phyloP scores from a whole-genome alignment of 352 stramenopile species.

The Pythium aphanidermatum region DNA sequence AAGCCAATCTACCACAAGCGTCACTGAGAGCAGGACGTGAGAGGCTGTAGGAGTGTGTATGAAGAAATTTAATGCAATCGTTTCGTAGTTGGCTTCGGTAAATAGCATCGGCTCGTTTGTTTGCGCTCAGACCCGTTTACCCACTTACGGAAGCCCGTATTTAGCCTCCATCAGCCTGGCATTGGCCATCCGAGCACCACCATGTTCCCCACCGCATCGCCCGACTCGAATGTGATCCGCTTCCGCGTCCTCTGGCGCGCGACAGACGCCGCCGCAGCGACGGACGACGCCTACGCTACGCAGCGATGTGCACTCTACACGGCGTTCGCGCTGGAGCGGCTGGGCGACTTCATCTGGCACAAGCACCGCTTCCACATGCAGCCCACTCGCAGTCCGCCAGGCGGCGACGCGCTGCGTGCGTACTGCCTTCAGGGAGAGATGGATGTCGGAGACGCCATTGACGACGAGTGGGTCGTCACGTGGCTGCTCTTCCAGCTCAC shows the following conservation, averaged over 20 bases:
- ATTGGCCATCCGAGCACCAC: background rate
- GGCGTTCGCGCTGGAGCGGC: constrained; percentile 4
- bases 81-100: too few relatives aligned
- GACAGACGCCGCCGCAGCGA: background rate
- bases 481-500: constrained; percentile 27
- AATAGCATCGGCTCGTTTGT: too few relatives aligned
- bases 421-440: constrained; percentile 18
- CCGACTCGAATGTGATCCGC: constrained; percentile 18
- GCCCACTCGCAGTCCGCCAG: background rate
- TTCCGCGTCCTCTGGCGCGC: constrained; percentile 20
- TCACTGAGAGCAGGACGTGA: constrained; percentile 10
- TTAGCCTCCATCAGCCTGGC: too few relatives aligned
- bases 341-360: constrained; percentile 21
- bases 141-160: constrained; percentile 11
- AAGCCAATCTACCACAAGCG: constrained; percentile 19
- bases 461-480: constrained; percentile 42
- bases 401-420: background rate
- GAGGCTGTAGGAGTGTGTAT: too few relatives aligned
- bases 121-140: too few relatives aligned
- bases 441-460: constrained; percentile 26
- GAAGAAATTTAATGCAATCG: too few relatives aligned
- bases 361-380: constrained; percentile 17
- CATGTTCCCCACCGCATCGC: constrained; percentile 19
- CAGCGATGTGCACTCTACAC: constrained; percentile 11
- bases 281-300: background rate